Evolutionary conservation across 169 alveolate species (phyloP).

Genomic region (Blepharisma undulans): DNA sequence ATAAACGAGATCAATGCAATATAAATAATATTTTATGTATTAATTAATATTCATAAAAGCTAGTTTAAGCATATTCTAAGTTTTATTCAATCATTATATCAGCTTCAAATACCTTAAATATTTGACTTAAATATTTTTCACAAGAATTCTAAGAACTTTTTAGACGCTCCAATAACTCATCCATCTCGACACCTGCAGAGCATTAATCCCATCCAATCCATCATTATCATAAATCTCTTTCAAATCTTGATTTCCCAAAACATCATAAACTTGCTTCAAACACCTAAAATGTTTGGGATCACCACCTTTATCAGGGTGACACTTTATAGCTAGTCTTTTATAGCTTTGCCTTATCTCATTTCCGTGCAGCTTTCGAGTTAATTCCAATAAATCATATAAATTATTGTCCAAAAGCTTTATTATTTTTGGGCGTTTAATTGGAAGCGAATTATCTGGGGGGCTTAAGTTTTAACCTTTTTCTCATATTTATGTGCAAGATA

Average conservation of each 20-base stretch:
- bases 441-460: background rate
- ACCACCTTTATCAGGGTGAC: slow-evolving; percentile 88
- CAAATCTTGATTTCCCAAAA: slow-evolving; percentile 94
- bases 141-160: background rate
- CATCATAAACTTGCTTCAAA: slow-evolving; percentile 79
- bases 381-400: slow-evolving; percentile 45
- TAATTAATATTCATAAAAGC: no score
- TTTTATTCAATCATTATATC: no score
- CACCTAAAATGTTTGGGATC: slow-evolving; percentile 77
- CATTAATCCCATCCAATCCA: slow-evolving; percentile 92
- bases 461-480: background rate
- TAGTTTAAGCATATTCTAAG: no score
- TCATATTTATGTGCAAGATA: background rate
- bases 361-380: slow-evolving; percentile 33
- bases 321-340: slow-evolving; percentile 58
- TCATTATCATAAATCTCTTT: slow-evolving; percentile 94
- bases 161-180: background rate
- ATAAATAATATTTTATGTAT: no score
- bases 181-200: background rate
- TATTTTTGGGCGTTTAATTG: background rate
- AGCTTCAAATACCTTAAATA: no score
- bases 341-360: slow-evolving; percentile 71
- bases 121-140: no score
- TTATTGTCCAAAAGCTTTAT: slow-evolving; percentile 7
- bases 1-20: no score